Percentiles rank a stretch among this genome's conserved stretches.
Conservation (phyloP, 2,329 filamentous ascomycete genomes). For the Botryotinia globosa region DNA sequence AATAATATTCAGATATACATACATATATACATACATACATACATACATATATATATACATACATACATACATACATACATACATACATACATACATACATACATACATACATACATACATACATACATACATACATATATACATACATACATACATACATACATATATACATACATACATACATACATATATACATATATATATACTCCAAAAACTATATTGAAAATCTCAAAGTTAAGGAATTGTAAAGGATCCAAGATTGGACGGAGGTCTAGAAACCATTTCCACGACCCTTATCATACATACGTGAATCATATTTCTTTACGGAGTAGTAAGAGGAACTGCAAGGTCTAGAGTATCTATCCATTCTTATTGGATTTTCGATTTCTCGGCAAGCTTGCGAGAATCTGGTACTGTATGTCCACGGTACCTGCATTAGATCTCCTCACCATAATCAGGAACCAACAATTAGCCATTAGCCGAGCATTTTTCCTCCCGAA, state of each 20-base stretch:
- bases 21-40: not conserved
- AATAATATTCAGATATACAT: not conserved
- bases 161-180: not conserved
- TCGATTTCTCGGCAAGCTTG: not conserved
- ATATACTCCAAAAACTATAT: not conserved
- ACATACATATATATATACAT: not conserved
- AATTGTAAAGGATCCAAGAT: not conserved
- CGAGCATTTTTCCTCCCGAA: not conserved
- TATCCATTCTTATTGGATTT: not conserved
- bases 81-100: not conserved
- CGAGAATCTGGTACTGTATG: too few relatives aligned
- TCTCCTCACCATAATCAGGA: slow-evolving; percentile 3
- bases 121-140: not conserved
- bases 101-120: not conserved
- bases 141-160: not conserved
- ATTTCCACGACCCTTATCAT: not conserved
- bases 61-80: not conserved
- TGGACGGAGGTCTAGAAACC: not conserved
- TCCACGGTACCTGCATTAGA: slow-evolving; percentile 8
- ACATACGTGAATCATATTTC: not conserved
- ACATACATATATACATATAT: not conserved
- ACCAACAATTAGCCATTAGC: not conserved
- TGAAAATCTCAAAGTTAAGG: not conserved
- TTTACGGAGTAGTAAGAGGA: not conserved
- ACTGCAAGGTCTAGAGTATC: not conserved